Percentiles rank a stretch among this genome's conserved stretches.
phyloP scores from a whole-genome alignment of 176 grass and related monocot genomes.

The Canna indica region DNA sequence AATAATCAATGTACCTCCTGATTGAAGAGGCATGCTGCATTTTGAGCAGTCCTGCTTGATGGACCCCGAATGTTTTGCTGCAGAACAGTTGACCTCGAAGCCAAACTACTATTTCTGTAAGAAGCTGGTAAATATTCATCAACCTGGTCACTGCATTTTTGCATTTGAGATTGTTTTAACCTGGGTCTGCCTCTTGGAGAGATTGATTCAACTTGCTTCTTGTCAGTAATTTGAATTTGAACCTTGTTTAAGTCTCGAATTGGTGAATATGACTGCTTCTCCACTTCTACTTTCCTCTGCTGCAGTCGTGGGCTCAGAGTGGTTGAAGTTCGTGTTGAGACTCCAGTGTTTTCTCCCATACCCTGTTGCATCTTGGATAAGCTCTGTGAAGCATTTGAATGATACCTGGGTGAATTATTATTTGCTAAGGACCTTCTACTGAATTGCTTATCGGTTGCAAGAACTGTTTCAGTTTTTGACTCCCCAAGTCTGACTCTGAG shows the following conservation, averaged over 20 bases:
- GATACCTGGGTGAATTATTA: not conserved
- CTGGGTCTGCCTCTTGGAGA: conserved; percentile 58
- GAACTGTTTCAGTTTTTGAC: not conserved
- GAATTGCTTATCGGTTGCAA: conserved; percentile 15
- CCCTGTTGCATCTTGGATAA: not conserved
- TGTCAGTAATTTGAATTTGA: conserved; percentile 22
- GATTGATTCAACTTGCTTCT: conserved; percentile 38
- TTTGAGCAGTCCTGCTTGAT: not conserved
- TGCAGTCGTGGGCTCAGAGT: conserved; percentile 47
- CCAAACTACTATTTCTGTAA: conserved; percentile 26
- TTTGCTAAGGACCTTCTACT: not conserved
- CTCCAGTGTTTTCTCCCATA: conserved; percentile 24
- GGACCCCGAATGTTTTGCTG: conserved; percentile 21
- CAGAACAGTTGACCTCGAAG: conserved; percentile 26
- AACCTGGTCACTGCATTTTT: not conserved
- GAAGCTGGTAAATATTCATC: conserved; percentile 23
- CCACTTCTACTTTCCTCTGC: conserved; percentile 47
- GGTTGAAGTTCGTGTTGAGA: conserved; percentile 36
- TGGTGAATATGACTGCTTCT: too few species aligned
- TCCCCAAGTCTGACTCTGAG: not conserved
- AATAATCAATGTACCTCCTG: conserved; percentile 44
- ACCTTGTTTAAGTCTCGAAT: too few species aligned
- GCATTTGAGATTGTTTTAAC: conserved; percentile 41
- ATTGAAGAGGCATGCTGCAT: conserved; percentile 11
- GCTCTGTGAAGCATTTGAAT: not conserved